These are phyloP conservation scores for Coemansia asiatica DNA, from an alignment of 192 early-diverging fungal species.

Conservation along the genomic window DNA sequence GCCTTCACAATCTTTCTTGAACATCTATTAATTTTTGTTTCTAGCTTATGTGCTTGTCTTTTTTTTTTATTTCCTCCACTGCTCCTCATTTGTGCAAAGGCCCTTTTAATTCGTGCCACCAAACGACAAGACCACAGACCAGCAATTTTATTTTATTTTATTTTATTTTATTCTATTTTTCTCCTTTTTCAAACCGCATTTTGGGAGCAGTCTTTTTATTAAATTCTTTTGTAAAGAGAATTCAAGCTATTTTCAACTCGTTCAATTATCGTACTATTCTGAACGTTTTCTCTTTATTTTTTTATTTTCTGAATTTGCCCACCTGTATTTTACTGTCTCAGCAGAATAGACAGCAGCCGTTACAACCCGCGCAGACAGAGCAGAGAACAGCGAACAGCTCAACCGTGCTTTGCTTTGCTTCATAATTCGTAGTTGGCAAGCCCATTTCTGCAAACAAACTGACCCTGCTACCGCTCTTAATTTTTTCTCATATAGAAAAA, in stretches of 20 bases:
- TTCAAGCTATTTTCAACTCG: neutral
- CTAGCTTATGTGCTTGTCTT: neutral
- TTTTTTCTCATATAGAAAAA: no score
- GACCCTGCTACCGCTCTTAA: no score
- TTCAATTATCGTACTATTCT: neutral
- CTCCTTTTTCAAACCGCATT: neutral
- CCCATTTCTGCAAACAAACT: no score
- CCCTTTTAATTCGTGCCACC: neutral
- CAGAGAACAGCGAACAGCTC: no score
- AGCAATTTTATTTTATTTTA: neutral
- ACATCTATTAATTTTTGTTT: neutral
- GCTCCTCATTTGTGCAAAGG: neutral
- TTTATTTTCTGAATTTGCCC: neutral
- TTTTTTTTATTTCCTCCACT: neutral
- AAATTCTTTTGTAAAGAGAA: neutral
- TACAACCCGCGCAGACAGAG: neutral
- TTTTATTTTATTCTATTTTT: neutral
- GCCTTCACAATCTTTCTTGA: neutral
- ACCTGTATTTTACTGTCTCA: neutral
- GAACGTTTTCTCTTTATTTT: neutral
- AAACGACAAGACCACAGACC: no score
- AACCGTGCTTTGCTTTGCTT: neutral
- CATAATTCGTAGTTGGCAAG: no score
- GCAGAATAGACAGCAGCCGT: neutral
- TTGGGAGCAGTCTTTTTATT: neutral